A percentile compares a stretch with the other conserved stretches of the same genome.
Conservation (phyloP, 2,329 filamentous ascomycete genomes). For the Cucurbitaria berberidis region DNA sequence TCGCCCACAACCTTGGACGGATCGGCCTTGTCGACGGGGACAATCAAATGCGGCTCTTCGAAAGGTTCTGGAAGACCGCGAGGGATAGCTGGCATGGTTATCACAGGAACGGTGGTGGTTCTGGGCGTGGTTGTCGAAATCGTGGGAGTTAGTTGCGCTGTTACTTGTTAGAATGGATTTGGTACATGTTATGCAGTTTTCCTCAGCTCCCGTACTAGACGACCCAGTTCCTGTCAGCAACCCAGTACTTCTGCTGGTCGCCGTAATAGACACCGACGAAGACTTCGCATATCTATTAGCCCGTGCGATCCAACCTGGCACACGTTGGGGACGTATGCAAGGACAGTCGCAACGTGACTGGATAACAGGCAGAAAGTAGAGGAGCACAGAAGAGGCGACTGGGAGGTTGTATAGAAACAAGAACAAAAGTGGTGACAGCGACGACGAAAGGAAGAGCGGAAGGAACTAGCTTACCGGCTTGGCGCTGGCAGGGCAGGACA, state of each 20-base stretch:
- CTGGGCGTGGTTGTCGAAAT: conserved; percentile 18
- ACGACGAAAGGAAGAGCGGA: conserved; percentile 20
- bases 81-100: conserved; percentile 13
- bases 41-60: conserved; percentile 47
- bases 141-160: conserved; percentile 17
- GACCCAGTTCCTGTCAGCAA: conserved; percentile 12
- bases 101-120: conserved; percentile 11
- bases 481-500: conserved; percentile 41
- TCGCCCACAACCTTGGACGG: conserved; percentile 51
- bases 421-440: conserved; percentile 27
- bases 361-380: conserved; percentile 16
- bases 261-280: conserved; percentile 1
- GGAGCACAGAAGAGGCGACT: conserved; percentile 19
- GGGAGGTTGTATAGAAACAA: conserved; percentile 28
- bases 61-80: conserved; percentile 42
- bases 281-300: conserved; percentile 37
- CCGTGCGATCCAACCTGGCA: conserved; percentile 28
- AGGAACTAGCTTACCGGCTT: conserved; percentile 37
- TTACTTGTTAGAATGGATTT: conserved; percentile 3
- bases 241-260: conserved; percentile 20
- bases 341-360: conserved; percentile 15
- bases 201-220: conserved; percentile 19
- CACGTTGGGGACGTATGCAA: conserved; percentile 8
- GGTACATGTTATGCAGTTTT: not conserved
- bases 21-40: conserved; percentile 44